Conservation (phyloP, 306 rosid species). For the Prosopis cineraria region DNA sequence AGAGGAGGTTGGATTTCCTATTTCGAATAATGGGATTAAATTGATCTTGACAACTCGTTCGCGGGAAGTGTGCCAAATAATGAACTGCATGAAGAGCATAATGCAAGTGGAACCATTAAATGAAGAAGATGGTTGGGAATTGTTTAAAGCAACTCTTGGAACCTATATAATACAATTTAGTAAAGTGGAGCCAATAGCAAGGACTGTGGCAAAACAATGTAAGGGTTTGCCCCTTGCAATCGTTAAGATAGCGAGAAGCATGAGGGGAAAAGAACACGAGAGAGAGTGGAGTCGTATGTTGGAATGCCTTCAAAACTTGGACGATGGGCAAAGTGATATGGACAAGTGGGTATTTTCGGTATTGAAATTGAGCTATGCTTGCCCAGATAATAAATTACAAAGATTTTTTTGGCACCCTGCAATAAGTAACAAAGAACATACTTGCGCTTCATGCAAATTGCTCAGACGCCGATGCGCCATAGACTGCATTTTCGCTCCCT, state of each 20-base stretch:
- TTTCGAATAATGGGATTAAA: too few relatives aligned
- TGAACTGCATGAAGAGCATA: too few relatives aligned
- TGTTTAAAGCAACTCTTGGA: neutral
- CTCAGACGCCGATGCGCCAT: slow-evolving; percentile 78
- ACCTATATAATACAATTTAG: neutral
- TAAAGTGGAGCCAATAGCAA: neutral
- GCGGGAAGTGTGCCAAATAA: too few relatives aligned
- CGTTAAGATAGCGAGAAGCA: neutral
- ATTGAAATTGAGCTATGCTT: neutral
- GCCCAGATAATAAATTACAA: neutral
- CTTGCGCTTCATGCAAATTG: too few relatives aligned
- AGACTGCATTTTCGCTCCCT: slow-evolving; percentile 91
- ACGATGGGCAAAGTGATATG: neutral
- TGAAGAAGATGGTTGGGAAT: neutral
- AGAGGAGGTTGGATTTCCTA: too few relatives aligned
- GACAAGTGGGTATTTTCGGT: neutral
- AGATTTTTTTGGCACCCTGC: neutral
- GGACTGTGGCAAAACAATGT: neutral
- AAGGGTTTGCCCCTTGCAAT: neutral
- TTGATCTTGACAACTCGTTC: too few relatives aligned
- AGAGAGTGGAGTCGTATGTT: neutral
- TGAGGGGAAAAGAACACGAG: neutral
- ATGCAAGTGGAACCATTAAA: too few relatives aligned
- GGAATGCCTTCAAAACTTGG: neutral
- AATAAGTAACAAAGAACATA: too few relatives aligned